Base-by-base conservation (phyloP, 1,139 yeast genomes). In the Suhomyces atakaporum region DNA sequence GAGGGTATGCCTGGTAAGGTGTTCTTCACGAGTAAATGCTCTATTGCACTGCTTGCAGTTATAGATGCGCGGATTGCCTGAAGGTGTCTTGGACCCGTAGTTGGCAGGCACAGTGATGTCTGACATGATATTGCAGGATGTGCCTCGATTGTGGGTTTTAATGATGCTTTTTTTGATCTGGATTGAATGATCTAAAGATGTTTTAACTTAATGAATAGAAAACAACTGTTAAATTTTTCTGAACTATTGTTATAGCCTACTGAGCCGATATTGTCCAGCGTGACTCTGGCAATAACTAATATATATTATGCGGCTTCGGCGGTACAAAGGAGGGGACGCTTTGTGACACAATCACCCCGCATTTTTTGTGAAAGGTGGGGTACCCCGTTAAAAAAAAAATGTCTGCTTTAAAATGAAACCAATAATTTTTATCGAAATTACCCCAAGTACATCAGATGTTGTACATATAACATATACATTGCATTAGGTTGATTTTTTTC, bases 11-110 rank as follows among this genome's bases (percentile, higher is more conserved):
- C 77, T 54, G 13, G 75, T 67, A 33, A 71, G 54, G 44, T 71
- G 77, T 46, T 71, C 77, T 49, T 71, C 76, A 42, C 77, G 53
- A 15, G 75, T 71, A 49, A 71, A 71, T 4, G 77, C 76, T 28
- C 75, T 56, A 36, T 64, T 58, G 47, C 77, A 71, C 38, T 67
- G 65, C 27, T 57, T 54, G 49, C 77, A 71, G 42, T 67, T 67
- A 48, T 55, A 69, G 22, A 71, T 58, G 32, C 77, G 54, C 14
- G 75, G 65, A 46, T 71, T 69, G 2, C 77, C 77, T 14, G 68
- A 57, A 9, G 74, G 61, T 5, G 77, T 71, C 44, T 68, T 69
- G 31, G 73, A 61, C 11, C 76, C 76, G 45, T 63, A 69, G 38
- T 62, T 55, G 34, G 61, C 28, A 20, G 27, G 35, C 14, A 32